Evolutionary conservation across 2,329 filamentous ascomycete genomes (phyloP), one percentile per base, ranked within the genome.

Genomic region (Aspergillus spinulosporus): DNA sequence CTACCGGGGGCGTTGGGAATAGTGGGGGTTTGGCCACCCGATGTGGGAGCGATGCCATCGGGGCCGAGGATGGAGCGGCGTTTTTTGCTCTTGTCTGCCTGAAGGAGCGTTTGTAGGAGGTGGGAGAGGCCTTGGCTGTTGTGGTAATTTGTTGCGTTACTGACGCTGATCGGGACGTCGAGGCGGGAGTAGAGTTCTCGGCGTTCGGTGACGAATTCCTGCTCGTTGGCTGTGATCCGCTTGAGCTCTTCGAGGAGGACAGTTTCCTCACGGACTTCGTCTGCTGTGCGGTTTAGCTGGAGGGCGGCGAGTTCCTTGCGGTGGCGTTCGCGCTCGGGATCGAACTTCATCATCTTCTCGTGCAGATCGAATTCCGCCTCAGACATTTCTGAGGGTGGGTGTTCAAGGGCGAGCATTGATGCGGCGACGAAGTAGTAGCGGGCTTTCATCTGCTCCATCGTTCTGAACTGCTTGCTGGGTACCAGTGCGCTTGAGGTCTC

Each of bases 191-290:
- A 96, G 44, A 96, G 84, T 71, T 96, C 92, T 64, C 88, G 86
- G 53, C 94, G 88, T 70, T 97, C 92, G 63, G 90, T 87, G 69
- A 95, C 90, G 68, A 97, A 88, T 56, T 86, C 87, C 64, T 94
- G 89, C 62, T 92, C 90, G 58, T 92, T 87, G 60, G 89, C 87
- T 67, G 96, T 84, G 63, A 99, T 97, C 57, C 94, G 88, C 68
- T 95, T 92, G 54, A 99, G 84, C 70, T 99, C 94, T 57, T 93
- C 83, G 15, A 99, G 82, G 2, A 99, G 78, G 34, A 90, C 88
- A 65, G 95, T 89, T 75, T 99, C 94, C 72, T 99, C 94, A 60
- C 90, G 87, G 28, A 93, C 89, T 74, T 99, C 93, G 61, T 96
- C 91, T 60, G 87, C 87, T 6, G 88, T 89, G 40, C 94, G 85